Conservation (phyloP, 1,284 basidiomycete species). For the Malassezia globosa region DNA sequence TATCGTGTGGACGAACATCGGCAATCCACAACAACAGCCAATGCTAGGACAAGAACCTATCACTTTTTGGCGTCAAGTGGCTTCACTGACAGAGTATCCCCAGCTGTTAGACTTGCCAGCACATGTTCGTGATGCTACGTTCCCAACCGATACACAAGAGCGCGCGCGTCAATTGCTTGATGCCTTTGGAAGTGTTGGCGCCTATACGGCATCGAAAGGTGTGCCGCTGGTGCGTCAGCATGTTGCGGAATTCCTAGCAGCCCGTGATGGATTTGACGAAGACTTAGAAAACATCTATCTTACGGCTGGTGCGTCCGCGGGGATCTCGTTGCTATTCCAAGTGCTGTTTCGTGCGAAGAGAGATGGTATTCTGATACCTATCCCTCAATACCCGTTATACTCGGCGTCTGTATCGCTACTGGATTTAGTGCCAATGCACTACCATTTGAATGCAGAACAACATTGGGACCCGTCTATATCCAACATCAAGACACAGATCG, state of each 20-base stretch:
- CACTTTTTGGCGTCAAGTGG: constrained; percentile 84
- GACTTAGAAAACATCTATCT: constrained; percentile 81
- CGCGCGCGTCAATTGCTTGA: constrained; percentile 66
- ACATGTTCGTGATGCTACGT: constrained; percentile 50
- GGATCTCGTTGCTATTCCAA: constrained; percentile 75
- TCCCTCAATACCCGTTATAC: constrained; percentile 95
- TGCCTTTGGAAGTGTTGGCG: constrained; percentile 89
- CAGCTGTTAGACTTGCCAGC: constrained; percentile 59
- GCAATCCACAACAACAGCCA: constrained; percentile 84
- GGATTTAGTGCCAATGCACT: constrained; percentile 69
- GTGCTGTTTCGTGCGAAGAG: constrained; percentile 59
- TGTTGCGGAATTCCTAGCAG: constrained; percentile 76
- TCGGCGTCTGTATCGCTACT: constrained; percentile 83
- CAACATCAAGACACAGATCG: constrained; percentile 60
- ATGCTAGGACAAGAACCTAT: constrained; percentile 85
- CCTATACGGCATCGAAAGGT: constrained; percentile 92
- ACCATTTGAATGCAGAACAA: constrained; percentile 70
- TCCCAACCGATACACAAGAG: constrained; percentile 73
- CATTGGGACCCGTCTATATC: constrained; percentile 74
- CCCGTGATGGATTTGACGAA: constrained; percentile 55
- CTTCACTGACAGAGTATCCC: constrained; percentile 84
- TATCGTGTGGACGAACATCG: constrained; percentile 91
- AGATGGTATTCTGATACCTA: constrained; percentile 79
- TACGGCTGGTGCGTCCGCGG: constrained; percentile 82
- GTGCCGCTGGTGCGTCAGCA: constrained; percentile 75